Evolutionary conservation across 169 alveolate species (phyloP), one percentile per base, ranked within the genome.

Genomic region (Toxoplasma gondii): DNA sequence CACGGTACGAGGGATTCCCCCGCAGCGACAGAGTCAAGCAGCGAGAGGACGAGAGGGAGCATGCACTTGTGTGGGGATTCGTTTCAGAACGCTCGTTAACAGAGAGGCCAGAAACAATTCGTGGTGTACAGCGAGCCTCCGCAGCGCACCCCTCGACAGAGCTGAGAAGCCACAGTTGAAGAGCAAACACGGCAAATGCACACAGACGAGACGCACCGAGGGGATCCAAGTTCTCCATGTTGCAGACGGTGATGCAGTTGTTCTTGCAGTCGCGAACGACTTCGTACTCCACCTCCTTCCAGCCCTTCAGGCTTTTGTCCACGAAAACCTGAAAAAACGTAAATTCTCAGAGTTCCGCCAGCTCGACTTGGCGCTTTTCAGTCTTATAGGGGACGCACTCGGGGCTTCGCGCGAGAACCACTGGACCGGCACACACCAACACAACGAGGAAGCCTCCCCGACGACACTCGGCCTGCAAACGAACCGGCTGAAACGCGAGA

Each of bases 141-240:
- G 12, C 4, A 49, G 58, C 4, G 58, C 22, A 49, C 58, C 4
- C 22, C 58, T 12, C 22, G 12, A 49, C 22, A 12, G 22, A 49
- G 12, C 22, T 7, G 12, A 7, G 58, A 49, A 49, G 12, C 58
- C 58, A 49, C 58, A 12, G 12, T 7, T 49, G 58, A 49, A 49
- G 12, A 4, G 12, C 4, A 49, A 49, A 49, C 4, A 4, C 22
- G 22, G 12, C 58, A 49, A 49, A 49, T 7, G 12, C 22, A 49
- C 4, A 27, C 7, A 16, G 31, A 19, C 34, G 74, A 36, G 24
- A 36, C 88, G 39, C 49, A 90, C 99, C 99, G 88, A 98, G 97
- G 38, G 99, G 99, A 94, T 98, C 98, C 67, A 98, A 95, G 96
- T 98, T 98, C 92, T 98, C 99, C 99, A 98, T 98, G 94, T 97